phyloP scores from a whole-genome alignment of 768 basidiomycete genomes.

The Mycena albidolilacea region DNA sequence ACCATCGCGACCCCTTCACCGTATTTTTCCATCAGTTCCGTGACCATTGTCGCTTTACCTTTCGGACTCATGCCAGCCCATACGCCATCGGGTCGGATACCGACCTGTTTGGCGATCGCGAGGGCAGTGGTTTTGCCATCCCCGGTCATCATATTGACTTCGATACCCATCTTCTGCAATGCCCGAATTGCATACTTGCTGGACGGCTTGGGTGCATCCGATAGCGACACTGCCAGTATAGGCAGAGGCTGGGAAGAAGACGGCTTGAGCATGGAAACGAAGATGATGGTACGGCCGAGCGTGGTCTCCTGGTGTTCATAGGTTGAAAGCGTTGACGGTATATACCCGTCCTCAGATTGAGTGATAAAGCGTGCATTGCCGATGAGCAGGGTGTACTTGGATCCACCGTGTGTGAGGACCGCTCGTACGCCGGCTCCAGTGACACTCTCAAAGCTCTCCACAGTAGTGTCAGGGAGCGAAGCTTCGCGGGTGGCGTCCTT shows the following conservation, averaged over 20 bases:
- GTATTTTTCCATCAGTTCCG: constrained; percentile 82
- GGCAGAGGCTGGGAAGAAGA: constrained; percentile 66
- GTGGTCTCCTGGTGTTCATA: constrained; percentile 83
- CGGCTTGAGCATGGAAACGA: constrained; percentile 74
- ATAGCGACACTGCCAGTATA: constrained; percentile 85
- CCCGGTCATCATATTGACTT: constrained; percentile 95
- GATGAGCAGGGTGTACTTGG: constrained; percentile 73
- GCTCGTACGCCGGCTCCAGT: constrained; percentile 93
- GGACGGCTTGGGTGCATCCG: constrained; percentile 90
- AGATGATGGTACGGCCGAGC: constrained; percentile 89
- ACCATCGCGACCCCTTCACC: constrained; percentile 93
- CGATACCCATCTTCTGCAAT: constrained; percentile 90
- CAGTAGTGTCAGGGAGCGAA: constrained; percentile 63
- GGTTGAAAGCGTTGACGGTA: constrained; percentile 70
- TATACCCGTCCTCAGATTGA: constrained; percentile 62
- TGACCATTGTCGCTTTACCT: constrained; percentile 91
- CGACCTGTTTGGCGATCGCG: constrained; percentile 92
- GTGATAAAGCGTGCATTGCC: constrained; percentile 84
- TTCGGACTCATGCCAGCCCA: constrained; percentile 96
- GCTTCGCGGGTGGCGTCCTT: constrained; percentile 67
- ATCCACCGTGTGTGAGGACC: constrained; percentile 66
- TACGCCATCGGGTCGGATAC: constrained; percentile 86
- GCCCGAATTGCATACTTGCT: constrained; percentile 87
- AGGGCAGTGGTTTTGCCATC: constrained; percentile 89
- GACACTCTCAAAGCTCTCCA: constrained; percentile 87